phyloP scores from a whole-genome alignment of 257 asterid species.

The Jaltomata sinuosa region DNA sequence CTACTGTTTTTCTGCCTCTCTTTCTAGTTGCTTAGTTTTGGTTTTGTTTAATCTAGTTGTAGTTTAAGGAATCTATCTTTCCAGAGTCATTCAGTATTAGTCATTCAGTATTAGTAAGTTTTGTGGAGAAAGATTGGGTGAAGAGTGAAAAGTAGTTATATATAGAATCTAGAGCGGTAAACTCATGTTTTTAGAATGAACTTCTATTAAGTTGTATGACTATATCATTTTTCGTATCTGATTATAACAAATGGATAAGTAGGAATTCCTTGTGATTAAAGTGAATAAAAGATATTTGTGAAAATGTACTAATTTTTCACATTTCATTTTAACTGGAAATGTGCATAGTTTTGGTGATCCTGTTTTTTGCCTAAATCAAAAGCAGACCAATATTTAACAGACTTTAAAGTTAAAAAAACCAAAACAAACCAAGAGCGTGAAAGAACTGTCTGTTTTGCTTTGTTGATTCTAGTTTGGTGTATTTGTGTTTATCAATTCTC shows the following conservation, averaged over 20 bases:
- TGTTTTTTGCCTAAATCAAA: neutral
- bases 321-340: neutral
- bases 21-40: too few relatives aligned
- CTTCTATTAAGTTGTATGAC: neutral
- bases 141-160: too few relatives aligned
- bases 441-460: neutral
- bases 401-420: neutral
- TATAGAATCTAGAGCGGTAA: neutral
- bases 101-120: too few relatives aligned
- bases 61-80: too few relatives aligned
- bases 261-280: too few relatives aligned
- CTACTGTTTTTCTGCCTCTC: too few relatives aligned
- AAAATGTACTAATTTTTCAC: neutral
- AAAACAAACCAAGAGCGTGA: neutral
- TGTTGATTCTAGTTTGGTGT: neutral
- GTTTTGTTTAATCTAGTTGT: too few relatives aligned
- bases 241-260: too few relatives aligned
- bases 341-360: neutral
- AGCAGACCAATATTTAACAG: neutral
- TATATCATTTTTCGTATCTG: neutral
- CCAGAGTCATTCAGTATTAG: too few relatives aligned
- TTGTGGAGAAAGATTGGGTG: too few relatives aligned
- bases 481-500: neutral
- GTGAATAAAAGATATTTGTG: neutral
- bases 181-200: neutral